Base-by-base conservation (phyloP, 257 asterid species). In the Penstemon eatonii region DNA sequence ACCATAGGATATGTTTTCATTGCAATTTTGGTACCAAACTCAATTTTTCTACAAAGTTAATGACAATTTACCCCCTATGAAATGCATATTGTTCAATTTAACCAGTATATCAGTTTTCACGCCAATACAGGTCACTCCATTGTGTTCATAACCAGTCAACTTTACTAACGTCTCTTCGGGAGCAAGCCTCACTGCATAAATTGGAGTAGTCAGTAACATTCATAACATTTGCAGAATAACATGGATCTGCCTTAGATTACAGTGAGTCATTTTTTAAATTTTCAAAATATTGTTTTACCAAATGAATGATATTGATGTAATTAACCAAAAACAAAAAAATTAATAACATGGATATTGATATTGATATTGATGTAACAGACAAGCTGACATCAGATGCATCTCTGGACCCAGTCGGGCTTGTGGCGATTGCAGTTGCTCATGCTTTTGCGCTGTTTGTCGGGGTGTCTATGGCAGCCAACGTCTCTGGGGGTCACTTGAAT, bases 51-150 rank as follows among this genome's bases (percentile, higher is more conserved):
- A 15, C 18, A 15, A 15, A 15, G 18, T 15, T 15, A 15, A 15
- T 15, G 18, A 15, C 18, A 15, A 15, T 15, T 15, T 15, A 15
- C 18, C 18, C 18, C 18, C 18, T 15, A 15, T 15, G 18, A 15
- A 15, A 15, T 15, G 18, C 18, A 15, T 15, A 15, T 15, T 15
- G 18, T 15, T 15, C 18, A 15, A 15, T 15, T 15, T 15, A 15
- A 93, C 97, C 81, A 93, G 96, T 67, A 89, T 87, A 67, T 94
- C 89, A 19, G 99, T 87, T 79, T 82, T 81, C 96, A 89, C 85
- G 83, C 95, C 97, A 63, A 94, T 74, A 73, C 97, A 94, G 75
- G 97, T 87, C 60, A 91, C 96, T 53, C 79, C 96, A 73, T 89
- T 87, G 87, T 81, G 96, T 65, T 63, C 88, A 75, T 83, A 87